Evolutionary conservation across 1,284 basidiomycete species (phyloP).

Genomic region (Ceratobasidium sp.): DNA sequence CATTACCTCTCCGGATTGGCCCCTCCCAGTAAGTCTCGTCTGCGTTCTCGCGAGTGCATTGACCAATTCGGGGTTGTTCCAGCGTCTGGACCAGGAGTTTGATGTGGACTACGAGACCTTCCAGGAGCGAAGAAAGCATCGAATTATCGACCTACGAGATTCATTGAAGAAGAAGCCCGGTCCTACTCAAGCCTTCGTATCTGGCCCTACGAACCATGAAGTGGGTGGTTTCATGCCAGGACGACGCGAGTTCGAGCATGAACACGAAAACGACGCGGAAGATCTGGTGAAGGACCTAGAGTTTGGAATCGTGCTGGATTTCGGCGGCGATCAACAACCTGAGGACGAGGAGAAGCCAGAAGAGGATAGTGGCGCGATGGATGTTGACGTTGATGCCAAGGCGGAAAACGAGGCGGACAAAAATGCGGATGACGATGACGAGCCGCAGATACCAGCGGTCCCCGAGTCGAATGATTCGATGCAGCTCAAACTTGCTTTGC

Average conservation of each 20-base stretch:
- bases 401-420: slow-evolving; percentile 44
- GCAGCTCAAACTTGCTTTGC: slow-evolving; percentile 86
- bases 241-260: slow-evolving; percentile 96
- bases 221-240: slow-evolving; percentile 94
- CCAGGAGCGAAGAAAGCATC: slow-evolving; percentile 82
- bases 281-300: slow-evolving; percentile 95
- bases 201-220: slow-evolving; percentile 93
- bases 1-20: slow-evolving; percentile 78
- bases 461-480: slow-evolving; percentile 88
- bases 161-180: slow-evolving; percentile 15
- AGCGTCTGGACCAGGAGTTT: slow-evolving; percentile 71
- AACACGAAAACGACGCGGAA: slow-evolving; percentile 96
- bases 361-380: slow-evolving; percentile 30
- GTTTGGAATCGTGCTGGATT: slow-evolving; percentile 86
- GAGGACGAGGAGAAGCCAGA: slow-evolving; percentile 63
- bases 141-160: slow-evolving; percentile 67
- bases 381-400: slow-evolving; percentile 43
- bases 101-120: slow-evolving; percentile 81
- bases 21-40: slow-evolving; percentile 67
- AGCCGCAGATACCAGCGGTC: slow-evolving; percentile 71
- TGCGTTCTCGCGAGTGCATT: not conserved
- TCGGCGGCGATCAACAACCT: slow-evolving; percentile 83
- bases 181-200: slow-evolving; percentile 72
- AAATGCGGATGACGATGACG: slow-evolving; percentile 61
- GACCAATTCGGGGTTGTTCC: not conserved